phyloP scores from a whole-genome alignment of 2,329 filamentous ascomycete genomes.

The Monosporascus cannonballus region DNA sequence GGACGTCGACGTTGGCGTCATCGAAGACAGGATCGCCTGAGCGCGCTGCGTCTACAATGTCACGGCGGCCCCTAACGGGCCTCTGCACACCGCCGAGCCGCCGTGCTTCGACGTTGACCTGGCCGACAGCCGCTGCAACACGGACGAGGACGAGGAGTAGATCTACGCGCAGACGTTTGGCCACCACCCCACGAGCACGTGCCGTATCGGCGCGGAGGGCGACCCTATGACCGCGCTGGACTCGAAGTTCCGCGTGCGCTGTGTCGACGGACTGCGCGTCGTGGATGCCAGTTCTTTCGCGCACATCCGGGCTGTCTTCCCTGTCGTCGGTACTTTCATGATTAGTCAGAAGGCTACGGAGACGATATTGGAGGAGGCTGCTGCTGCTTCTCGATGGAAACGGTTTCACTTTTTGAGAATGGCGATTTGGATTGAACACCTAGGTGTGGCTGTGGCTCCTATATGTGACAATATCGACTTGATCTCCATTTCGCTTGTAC shows the following conservation, averaged over 20 bases:
- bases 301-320: constrained; percentile 33
- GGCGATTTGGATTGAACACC: too few relatives aligned
- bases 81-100: constrained; percentile 7
- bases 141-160: constrained; percentile 24
- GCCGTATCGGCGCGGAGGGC: constrained; percentile 43
- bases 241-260: constrained; percentile 44
- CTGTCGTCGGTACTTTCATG: constrained; percentile 44
- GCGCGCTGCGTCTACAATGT: constrained; percentile 5
- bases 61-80: constrained; percentile 1
- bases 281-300: constrained; percentile 50
- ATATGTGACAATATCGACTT: too few relatives aligned
- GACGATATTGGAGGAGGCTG: constrained; percentile 30
- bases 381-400: neutral
- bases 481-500: too few relatives aligned
- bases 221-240: constrained; percentile 49
- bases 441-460: too few relatives aligned
- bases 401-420: too few relatives aligned
- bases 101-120: constrained; percentile 5
- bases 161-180: constrained; percentile 40
- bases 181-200: constrained; percentile 49
- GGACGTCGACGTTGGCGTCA: constrained; percentile 35
- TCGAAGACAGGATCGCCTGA: constrained; percentile 38
- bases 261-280: constrained; percentile 44
- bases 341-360: constrained; percentile 52
- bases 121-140: neutral